Base-by-base conservation (phyloP, 805 yeast genomes). In the Yarrowia yakushimensis region DNA sequence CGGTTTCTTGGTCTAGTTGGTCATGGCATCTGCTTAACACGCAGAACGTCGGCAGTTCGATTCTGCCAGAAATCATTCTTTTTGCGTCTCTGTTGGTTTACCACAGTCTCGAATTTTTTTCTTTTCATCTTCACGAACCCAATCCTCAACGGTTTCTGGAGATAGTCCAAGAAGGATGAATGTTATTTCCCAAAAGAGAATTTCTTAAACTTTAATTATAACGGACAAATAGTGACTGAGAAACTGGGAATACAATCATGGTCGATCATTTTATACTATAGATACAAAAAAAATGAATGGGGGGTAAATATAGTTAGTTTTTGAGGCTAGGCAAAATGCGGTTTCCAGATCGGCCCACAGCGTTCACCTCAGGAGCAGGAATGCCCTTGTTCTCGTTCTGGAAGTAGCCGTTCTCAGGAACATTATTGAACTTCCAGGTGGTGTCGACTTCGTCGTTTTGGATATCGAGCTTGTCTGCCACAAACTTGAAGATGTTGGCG, bases 1-100 rank as follows among this genome's bases (percentile, higher is more conserved):
- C 27, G 57, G 57, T 50, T 50, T 50, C 42, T 50, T 90, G 96
- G 96, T 90, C 96, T 90, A 90, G 96, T 90, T 78, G 96, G 97
- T 90, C 85, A 90, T 90, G 96, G 96, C 97, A 88, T 88, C 92
- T 90, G 96, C 97, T 88, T 90, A 90, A 90, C 97, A 90, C 97
- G 97, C 96, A 90, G 92, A 88, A 88, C 90, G 97, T 91, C 97
- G 97, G 97, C 97, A 90, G 97, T 91, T 91, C 97, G 97, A 91
- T 89, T 97, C 97, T 90, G 97, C 60, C 46, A 37, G 46, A 54
- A 39, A 54, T 54, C 60, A 54, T 10, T 46, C 33, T 50, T 50
- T 50, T 46, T 46, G 17, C 34, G 15, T 42, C 22, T 17, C 12
- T 10, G 6, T 8, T 27, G 11, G 22, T 17, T n/a, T 12, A 15